phyloP scores from a whole-genome alignment of 306 rosid species.

The Vigna trinervia region DNA sequence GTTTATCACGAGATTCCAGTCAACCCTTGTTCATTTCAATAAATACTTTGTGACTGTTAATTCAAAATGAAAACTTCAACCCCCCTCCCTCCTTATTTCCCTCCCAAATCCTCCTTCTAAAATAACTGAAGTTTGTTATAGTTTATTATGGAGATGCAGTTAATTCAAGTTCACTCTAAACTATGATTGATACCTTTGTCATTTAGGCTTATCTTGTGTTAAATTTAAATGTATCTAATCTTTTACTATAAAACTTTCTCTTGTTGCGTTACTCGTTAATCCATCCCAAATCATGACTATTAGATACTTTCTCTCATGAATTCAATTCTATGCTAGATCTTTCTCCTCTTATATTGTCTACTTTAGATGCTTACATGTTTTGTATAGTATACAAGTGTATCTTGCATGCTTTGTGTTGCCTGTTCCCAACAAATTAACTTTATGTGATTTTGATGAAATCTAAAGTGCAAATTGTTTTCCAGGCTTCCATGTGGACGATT shows the following conservation, averaged over 20 bases:
- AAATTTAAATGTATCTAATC: conserved; percentile 12
- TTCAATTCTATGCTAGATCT: conserved; percentile 33
- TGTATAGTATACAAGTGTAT: conserved; percentile 10
- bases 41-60: background rate
- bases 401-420: conserved; percentile 12
- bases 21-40: background rate
- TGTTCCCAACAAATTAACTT: conserved; percentile 31
- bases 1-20: background rate
- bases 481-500: conserved; percentile 96
- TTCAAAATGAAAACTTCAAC: background rate
- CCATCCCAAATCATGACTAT: conserved; percentile 18
- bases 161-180: conserved; percentile 20
- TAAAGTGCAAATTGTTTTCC: conserved; percentile 48
- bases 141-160: background rate
- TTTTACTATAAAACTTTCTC: background rate
- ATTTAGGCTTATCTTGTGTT: conserved; percentile 3
- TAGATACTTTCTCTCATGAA: conserved; percentile 21
- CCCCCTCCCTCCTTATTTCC: no score
- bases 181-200: conserved; percentile 14
- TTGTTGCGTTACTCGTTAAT: conserved; percentile 15
- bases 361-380: conserved; percentile 7
- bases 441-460: conserved; percentile 44
- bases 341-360: conserved; percentile 16
- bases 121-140: conserved; percentile 13
- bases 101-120: background rate